Evolutionary conservation across 1,284 basidiomycete genomes (phyloP).

Genomic region (Agaricales sp.): DNA sequence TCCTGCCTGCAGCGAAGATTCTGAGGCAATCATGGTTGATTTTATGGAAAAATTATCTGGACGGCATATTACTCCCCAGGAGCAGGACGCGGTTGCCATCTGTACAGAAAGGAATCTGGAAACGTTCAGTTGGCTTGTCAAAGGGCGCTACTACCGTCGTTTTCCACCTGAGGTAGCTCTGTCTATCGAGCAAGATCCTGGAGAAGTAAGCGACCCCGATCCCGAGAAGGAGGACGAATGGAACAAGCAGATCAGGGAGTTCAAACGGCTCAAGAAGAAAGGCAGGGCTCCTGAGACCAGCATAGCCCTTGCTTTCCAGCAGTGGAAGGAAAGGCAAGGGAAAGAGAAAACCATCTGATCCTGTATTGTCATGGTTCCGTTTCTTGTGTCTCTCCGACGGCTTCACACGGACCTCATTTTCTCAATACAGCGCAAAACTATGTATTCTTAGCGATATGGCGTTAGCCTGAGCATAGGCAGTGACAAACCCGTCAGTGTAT

Average conservation of each 20-base stretch:
- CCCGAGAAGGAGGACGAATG: conserved; percentile 13
- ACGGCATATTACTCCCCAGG: conserved; percentile 11
- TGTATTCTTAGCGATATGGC: too few relatives aligned
- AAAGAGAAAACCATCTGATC: neutral
- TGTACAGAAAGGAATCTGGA: conserved; percentile 12
- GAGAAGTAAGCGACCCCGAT: conserved; percentile 13
- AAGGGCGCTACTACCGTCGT: conserved; percentile 14
- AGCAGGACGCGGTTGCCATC: conserved; percentile 14
- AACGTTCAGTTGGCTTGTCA: conserved; percentile 11
- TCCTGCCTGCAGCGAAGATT: neutral
- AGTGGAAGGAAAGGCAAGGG: neutral
- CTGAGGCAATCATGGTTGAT: conserved; percentile 1
- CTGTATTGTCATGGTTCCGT: too few relatives aligned
- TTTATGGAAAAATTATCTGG: conserved; percentile 20
- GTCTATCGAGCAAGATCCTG: conserved; percentile 18
- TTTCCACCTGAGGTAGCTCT: conserved; percentile 17
- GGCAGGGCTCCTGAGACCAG: neutral
- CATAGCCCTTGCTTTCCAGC: neutral
- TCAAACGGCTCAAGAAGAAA: neutral
- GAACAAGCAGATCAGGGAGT: conserved; percentile 19
- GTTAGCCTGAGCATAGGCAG: too few relatives aligned
- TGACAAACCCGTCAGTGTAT: too few relatives aligned
- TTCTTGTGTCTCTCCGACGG: too few relatives aligned
- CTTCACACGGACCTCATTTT: too few relatives aligned
- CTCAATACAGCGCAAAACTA: too few relatives aligned